Evolutionary conservation across 495 filamentous ascomycete species (phyloP), one percentile per base, ranked within the genome.

Genomic region (Platismatia glauca): DNA sequence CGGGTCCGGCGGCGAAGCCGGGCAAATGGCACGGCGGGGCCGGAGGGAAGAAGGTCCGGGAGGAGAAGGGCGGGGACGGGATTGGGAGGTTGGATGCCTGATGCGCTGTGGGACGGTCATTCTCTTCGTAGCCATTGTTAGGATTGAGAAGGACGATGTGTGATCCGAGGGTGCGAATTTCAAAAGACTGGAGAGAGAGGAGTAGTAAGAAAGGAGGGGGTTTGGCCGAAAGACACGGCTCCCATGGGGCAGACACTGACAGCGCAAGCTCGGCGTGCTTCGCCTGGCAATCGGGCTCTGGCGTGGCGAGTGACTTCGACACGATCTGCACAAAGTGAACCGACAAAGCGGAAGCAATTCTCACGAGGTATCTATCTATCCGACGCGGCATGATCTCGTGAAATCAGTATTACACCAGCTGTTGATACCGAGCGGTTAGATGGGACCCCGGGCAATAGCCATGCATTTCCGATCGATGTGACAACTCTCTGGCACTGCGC

Each of bases 71-170:
- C 9, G 61, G 59, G 3, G 68, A 70, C 59, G 68, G 68, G 52
- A 70, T 70, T 59, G 68, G 68, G 55, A 64, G 68, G 52, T 59
- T 70, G 58, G 68, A 70, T 57, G 68, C 68, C 35, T 68, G 39
- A 64, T 44, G 16, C n/a, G 43, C n/a, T 46, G 13, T 24, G 11
- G 43, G 29, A 29, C 3, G 15, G 16, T 8, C 3, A 2, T 7
- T 15, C 29, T 16, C 6, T 12, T 24, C 4, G n/a, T 46, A 11
- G 0, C 8, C n/a, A n/a, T n/a, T 50, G 24, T 27, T 16, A 53
- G 27, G 50, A 53, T 20, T 33, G 29, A 53, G 5, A 18, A 0
- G 3, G 16, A 33, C 29, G 24, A 29, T 16, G 15, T 29, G 0
- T 4, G 4, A 16, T 31, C 48, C 13, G 7, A 3, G 16, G 4